Evolutionary conservation across 768 basidiomycete species (phyloP), one percentile per base, ranked within the genome.

Genomic region (Mrakia gelida): DNA sequence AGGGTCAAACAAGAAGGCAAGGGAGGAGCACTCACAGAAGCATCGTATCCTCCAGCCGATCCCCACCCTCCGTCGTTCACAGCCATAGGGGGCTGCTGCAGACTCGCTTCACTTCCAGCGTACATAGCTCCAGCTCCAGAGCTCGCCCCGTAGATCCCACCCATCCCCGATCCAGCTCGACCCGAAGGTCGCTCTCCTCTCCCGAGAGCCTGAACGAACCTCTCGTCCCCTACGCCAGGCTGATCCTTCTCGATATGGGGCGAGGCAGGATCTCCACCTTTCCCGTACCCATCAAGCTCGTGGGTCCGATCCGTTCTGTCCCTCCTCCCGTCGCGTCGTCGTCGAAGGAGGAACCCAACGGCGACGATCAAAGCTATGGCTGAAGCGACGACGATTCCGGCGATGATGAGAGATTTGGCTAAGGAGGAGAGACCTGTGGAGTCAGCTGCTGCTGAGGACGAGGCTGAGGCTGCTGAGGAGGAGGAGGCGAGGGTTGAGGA

Each of bases 141-240:
- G 3, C 62, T 54, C 30, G 54, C 71, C 8, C 56, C 76, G 71
- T 77, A 72, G 15, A 71, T 52, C 0, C 71, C 70, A 28, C 41
- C 68, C 16, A 28, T n/a, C 13, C 75, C 67, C 32, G 18, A 30
- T 16, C 11, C 38, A 34, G 54, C 56, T 13, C 67, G 68, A 52
- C 76, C 70, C 7, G 52, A 68, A 15, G 76, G 76, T 13, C 76
- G 34, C 56, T 63, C 70, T 10, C 49, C 34, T 43, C 71, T 52
- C n/a, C 76, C 76, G 43, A 77, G 70, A 38, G 76, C 76, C 52
- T 45, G 41, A 41, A 63, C 71, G 45, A 77, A 77, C n/a, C 34
- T 30, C 43, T 65, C 75, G 63, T 52, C 49, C 7, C 75, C 75
- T 30, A 75, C 45, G 21, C 63, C 75, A 5, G 75, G 62, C 32